Conservation (phyloP, 306 rosid genomes). For the Carpinus fangiana region DNA sequence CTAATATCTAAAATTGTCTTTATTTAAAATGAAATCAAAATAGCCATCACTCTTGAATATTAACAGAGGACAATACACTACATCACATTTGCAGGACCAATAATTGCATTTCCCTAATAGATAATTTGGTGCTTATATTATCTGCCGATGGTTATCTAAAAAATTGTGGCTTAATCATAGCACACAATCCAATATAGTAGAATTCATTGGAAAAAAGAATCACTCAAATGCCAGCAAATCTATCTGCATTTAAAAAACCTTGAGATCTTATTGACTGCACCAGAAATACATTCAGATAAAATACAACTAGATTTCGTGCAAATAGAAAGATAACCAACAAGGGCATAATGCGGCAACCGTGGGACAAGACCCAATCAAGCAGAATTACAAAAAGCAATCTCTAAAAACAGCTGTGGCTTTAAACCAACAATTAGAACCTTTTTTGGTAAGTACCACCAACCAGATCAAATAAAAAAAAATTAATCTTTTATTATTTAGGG, state of each 20-base stretch:
- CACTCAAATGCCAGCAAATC: background rate
- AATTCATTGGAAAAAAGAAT: background rate
- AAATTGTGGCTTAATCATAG: background rate
- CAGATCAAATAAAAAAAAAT: too few species aligned
- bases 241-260: background rate
- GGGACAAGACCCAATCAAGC: background rate
- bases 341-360: background rate
- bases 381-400: background rate
- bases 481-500: background rate
- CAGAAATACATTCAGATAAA: background rate
- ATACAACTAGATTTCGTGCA: background rate
- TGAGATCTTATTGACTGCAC: constrained; percentile 5
- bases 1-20: background rate
- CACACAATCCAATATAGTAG: background rate
- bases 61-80: background rate
- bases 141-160: background rate
- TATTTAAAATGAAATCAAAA: background rate
- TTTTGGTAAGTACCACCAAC: too few species aligned
- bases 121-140: background rate
- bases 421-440: background rate
- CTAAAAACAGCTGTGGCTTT: background rate
- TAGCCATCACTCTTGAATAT: background rate
- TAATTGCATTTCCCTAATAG: background rate
- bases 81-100: background rate
- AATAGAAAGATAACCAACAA: background rate